Evolutionary conservation across 192 early-diverging fungal species (phyloP).

Genomic region (Coemansia sp.): DNA sequence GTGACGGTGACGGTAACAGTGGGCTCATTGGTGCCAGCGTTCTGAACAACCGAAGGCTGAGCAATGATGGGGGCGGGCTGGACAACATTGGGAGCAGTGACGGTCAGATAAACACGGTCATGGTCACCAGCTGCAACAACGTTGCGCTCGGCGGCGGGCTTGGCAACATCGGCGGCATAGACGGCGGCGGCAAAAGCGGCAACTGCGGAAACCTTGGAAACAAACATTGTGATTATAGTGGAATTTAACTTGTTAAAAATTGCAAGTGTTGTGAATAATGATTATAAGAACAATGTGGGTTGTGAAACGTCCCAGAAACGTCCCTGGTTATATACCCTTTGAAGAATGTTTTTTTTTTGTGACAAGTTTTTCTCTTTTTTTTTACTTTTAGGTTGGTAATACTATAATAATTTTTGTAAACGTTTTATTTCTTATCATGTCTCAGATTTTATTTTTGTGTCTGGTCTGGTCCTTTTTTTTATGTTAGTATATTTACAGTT

Average conservation of each 20-base stretch:
- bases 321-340: too few species aligned
- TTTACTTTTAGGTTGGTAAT: too few species aligned
- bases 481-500: too few species aligned
- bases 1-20: conserved; percentile 32
- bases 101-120: conserved; percentile 28
- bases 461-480: too few species aligned
- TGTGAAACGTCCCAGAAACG: too few species aligned
- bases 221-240: conserved; percentile 21
- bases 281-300: too few species aligned
- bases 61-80: conserved; percentile 21
- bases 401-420: too few species aligned
- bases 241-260: not conserved
- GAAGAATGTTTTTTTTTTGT: too few species aligned
- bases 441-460: too few species aligned
- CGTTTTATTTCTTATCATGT: too few species aligned
- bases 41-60: conserved; percentile 29
- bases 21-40: conserved; percentile 25
- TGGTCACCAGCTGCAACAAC: conserved; percentile 1
- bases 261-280: too few species aligned
- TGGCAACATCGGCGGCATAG: conserved; percentile 9
- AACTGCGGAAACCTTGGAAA: conserved; percentile 28
- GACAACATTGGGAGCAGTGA: conserved; percentile 31
- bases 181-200: conserved; percentile 27
- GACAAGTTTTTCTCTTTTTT: too few species aligned
- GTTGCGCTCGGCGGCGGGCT: conserved; percentile 2